Base-by-base conservation (phyloP, 306 rosid species). In the Glycine tomentella region DNA sequence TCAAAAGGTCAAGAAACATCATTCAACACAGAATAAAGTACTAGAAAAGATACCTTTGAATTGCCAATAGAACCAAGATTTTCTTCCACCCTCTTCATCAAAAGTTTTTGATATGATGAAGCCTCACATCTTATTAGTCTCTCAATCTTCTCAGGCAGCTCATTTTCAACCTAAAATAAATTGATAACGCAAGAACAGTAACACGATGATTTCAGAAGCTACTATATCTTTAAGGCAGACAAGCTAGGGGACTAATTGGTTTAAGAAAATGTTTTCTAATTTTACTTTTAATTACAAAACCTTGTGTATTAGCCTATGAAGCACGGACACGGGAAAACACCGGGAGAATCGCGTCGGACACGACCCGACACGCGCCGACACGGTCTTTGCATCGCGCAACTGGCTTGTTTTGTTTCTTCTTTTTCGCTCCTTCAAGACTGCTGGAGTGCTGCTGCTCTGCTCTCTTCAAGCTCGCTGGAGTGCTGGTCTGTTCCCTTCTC, bases 31-130 rank as follows among this genome's bases (percentile, higher is more conserved):
- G 3, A 66, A 84, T 10, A 77, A 77, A 11, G 80, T 16, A 55
- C 34, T 40, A 51, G 25, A 62, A 66, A 85, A 70, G 10, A 61
- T 61, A 93, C 98, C 98, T 82, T 96, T 72, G 98, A 51, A 88
- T 76, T 9, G 83, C 97, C 97, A 71, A 96, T 93, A 80, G 97
- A 77, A 64, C 99, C 99, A 74, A 96, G 97, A 91, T 96, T 96
- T 1, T 93, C 99, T 84, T 93, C 99, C 16, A 96, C 99, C 86
- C 99, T 90, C 91, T 91, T 96, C 97, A 96, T 96, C 87, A 96
- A 75, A 86, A 96, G 99, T 79, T 96, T 96, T 82, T 96, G 99
- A 84, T 96, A 96, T 51, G 98, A 97, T 82, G 99, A 96, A 81
- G 99, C 97, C 91, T 96, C 99, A 9, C 99, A 96, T 86, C 99